Evolutionary conservation across 192 early-diverging fungal genomes (phyloP).

Genomic region (Funneliformis geosporum): DNA sequence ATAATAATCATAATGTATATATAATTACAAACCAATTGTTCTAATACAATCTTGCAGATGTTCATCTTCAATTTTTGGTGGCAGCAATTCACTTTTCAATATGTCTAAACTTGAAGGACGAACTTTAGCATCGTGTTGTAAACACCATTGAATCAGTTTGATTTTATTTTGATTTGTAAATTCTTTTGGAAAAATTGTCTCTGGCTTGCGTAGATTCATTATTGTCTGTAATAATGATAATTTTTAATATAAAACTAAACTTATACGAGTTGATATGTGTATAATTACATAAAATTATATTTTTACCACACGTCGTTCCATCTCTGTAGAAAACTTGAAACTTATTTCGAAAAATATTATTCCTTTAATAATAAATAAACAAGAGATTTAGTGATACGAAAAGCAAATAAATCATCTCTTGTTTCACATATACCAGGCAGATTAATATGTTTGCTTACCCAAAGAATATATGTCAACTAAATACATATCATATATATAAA

Average conservation of each 20-base stretch:
- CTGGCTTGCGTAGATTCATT: slow-evolving; percentile 68
- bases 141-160: slow-evolving; percentile 69
- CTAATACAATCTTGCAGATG: slow-evolving; percentile 88
- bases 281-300: background rate
- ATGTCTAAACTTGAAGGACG: slow-evolving; percentile 82
- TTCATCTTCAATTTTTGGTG: slow-evolving; percentile 85
- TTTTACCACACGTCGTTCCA: slow-evolving; percentile 63
- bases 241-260: background rate
- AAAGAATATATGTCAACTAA: slow-evolving; percentile 81
- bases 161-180: slow-evolving; percentile 71
- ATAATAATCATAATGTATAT: no score
- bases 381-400: background rate
- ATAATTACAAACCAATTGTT: slow-evolving; percentile 59
- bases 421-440: background rate
- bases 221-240: slow-evolving; percentile 47
- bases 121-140: slow-evolving; percentile 75
- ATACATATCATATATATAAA: background rate
- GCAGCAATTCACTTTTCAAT: slow-evolving; percentile 76
- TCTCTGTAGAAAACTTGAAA: slow-evolving; percentile 71
- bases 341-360: slow-evolving; percentile 81
- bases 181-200: slow-evolving; percentile 67
- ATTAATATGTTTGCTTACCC: slow-evolving; percentile 13
- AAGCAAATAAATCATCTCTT: background rate
- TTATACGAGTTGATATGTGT: background rate
- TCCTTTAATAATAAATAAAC: slow-evolving; percentile 18